Evolutionary conservation across 176 grass and related monocot species (phyloP).

Genomic region (Saccharum spontaneum): DNA sequence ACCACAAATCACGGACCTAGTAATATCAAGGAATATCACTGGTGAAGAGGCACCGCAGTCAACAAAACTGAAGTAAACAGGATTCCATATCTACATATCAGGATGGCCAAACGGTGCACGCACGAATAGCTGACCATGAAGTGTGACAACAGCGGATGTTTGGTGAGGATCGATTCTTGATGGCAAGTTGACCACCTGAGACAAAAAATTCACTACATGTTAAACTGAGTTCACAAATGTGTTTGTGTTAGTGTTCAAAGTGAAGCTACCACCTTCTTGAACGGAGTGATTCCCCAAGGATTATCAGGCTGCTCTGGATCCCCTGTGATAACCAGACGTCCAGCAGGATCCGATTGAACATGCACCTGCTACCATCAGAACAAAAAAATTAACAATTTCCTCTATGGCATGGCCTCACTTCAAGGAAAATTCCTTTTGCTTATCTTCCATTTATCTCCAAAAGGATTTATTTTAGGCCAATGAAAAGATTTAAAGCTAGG

Average conservation of each 20-base stretch:
- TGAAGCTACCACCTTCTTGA: conserved; percentile 66
- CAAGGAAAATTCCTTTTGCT: conserved; percentile 8
- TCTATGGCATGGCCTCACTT: neutral
- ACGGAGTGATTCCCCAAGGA: conserved; percentile 94
- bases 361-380: conserved; percentile 68
- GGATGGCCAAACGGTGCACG: conserved; percentile 85
- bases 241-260: conserved; percentile 1
- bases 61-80: conserved; percentile 31
- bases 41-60: neutral
- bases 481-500: conserved; percentile 23
- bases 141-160: conserved; percentile 93
- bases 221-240: conserved; percentile 23
- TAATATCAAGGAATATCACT: conserved; percentile 32
- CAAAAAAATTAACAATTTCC: conserved; percentile 19
- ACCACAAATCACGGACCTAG: conserved; percentile 27
- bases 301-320: conserved; percentile 95
- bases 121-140: conserved; percentile 96
- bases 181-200: conserved; percentile 88
- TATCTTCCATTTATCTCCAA: neutral
- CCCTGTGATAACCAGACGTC: conserved; percentile 89
- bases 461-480: conserved; percentile 23
- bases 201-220: conserved; percentile 12
- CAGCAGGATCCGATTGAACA: conserved; percentile 97
- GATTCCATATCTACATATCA: conserved; percentile 51
- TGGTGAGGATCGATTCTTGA: conserved; percentile 95